A percentile compares a stretch with the other conserved stretches of the same genome.
Evolutionary conservation across 2,329 filamentous ascomycete genomes (phyloP).

Genomic region (Fusarium sp.): DNA sequence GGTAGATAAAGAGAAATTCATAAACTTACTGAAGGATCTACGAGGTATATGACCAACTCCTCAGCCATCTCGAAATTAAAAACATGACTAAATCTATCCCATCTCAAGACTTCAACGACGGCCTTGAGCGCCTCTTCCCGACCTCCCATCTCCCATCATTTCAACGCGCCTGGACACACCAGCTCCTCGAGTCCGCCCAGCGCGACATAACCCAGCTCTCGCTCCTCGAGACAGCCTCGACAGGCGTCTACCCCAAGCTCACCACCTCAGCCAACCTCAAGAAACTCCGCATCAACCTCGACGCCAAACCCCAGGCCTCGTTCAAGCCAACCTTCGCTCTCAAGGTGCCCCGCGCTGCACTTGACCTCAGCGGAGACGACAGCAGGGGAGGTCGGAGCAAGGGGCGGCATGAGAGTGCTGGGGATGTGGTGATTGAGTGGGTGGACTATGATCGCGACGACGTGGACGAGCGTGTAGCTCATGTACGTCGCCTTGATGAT

Average conservation of each 20-base stretch:
- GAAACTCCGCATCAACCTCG: constrained; percentile 62
- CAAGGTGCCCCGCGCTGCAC: constrained; percentile 53
- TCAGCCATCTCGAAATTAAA: too few species aligned
- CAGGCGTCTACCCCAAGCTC: constrained; percentile 58
- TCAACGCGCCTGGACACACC: constrained; percentile 61
- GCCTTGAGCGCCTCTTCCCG: constrained; percentile 62
- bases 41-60: constrained; percentile 51
- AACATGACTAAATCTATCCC: constrained; percentile 1
- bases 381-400: constrained; percentile 47
- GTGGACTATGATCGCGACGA: constrained; percentile 60
- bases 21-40: constrained; percentile 56
- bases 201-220: constrained; percentile 58
- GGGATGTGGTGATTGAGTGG: constrained; percentile 60
- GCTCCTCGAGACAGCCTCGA: constrained; percentile 58
- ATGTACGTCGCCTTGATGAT: constrained; percentile 61
- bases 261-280: constrained; percentile 60
- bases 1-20: constrained; percentile 61
- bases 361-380: constrained; percentile 43
- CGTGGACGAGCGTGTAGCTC: constrained; percentile 58
- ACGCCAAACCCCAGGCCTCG: constrained; percentile 55
- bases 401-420: constrained; percentile 52
- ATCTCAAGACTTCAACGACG: constrained; percentile 61
- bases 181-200: constrained; percentile 60
- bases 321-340: constrained; percentile 60
- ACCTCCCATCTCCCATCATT: constrained; percentile 57